phyloP scores from a whole-genome alignment of 352 stramenopile genomes.

The Phytophthora colocasiae region DNA sequence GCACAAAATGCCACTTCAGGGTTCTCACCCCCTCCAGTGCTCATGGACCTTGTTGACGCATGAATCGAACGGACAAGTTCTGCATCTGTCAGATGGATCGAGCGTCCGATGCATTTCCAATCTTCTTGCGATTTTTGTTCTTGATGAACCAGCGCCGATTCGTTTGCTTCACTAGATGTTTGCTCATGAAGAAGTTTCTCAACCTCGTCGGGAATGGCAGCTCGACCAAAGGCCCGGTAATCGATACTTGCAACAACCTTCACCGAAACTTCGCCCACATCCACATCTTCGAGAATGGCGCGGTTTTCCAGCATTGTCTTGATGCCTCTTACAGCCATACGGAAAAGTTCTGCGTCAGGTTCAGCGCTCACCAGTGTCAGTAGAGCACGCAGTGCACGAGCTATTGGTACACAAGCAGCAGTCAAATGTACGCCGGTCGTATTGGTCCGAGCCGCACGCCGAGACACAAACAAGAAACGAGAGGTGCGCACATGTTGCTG shows the following conservation, averaged over 20 bases:
- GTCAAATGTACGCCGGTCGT: slow-evolving; percentile 32
- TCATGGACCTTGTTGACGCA: slow-evolving; percentile 27
- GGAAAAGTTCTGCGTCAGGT: slow-evolving; percentile 67
- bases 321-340: slow-evolving; percentile 79
- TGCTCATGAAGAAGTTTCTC: slow-evolving; percentile 36
- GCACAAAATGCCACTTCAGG: slow-evolving; percentile 19
- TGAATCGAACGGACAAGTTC: slow-evolving; percentile 45
- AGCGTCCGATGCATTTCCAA: slow-evolving; percentile 4
- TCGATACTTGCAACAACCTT: slow-evolving; percentile 88
- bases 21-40: slow-evolving; percentile 11
- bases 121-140: slow-evolving; percentile 23
- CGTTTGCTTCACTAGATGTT: slow-evolving; percentile 11
- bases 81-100: slow-evolving; percentile 32
- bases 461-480: slow-evolving; percentile 74
- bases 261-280: slow-evolving; percentile 80
- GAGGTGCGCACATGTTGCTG: slow-evolving; percentile 67
- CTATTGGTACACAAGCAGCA: slow-evolving; percentile 64
- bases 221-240: slow-evolving; percentile 82
- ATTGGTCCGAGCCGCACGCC: slow-evolving; percentile 45
- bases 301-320: slow-evolving; percentile 84
- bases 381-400: slow-evolving; percentile 64
- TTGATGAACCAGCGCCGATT: slow-evolving; percentile 8
- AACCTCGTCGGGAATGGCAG: slow-evolving; percentile 73
- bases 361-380: slow-evolving; percentile 84
- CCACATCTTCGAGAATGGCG: slow-evolving; percentile 78